Base-by-base conservation (phyloP, 176 grass and related monocot genomes). In the Musa acuminata region DNA sequence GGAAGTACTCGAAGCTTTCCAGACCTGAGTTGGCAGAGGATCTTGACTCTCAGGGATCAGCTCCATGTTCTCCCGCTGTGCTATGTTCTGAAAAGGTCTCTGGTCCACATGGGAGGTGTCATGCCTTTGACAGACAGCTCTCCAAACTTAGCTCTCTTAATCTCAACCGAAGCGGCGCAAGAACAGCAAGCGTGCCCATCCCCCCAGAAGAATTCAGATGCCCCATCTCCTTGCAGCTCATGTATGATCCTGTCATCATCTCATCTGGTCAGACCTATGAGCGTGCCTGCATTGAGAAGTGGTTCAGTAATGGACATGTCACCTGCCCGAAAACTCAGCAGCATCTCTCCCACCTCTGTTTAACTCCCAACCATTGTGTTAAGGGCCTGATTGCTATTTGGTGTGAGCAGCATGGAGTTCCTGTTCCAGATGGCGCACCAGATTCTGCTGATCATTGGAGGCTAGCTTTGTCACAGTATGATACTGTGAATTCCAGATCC, bases 251-350 rank as follows among this genome's bases (percentile, higher is more conserved):
- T 19, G 95, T 99, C 27, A 89, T 99, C 64, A 87, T 94, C 87
- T 91, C 95, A 76, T 99, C 95, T 1, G 95, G 95, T 20, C 95
- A 99, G 69, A 99, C 95, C 68, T 99, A 99, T 77, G 95, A 99
- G 73, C 87, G 90, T 80, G 73, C 89, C 66, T 99, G 95, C 78
- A 94, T 99, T 62, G 95, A 99, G 70, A 99, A 99, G 88, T 99
- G 95, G 95, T 89, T 99, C 72, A 89, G 87, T 75, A 85, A 99
- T 63, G 95, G 95, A 59, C 90, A 93, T 72, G 84, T 83, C 82
- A 94, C 88, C 52, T 99, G 95, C 75, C 95, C 95, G 20, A 99
- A 94, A 76, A 91, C 90, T 78, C 91, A 94, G 84, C 95, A 99
- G 75, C 90, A 83, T 55, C 82, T 99, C 59, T 77, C 75, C 49